phyloP scores from a whole-genome alignment of 139 green algal species.

The Auxenochlorella pyrenoidosa region DNA sequence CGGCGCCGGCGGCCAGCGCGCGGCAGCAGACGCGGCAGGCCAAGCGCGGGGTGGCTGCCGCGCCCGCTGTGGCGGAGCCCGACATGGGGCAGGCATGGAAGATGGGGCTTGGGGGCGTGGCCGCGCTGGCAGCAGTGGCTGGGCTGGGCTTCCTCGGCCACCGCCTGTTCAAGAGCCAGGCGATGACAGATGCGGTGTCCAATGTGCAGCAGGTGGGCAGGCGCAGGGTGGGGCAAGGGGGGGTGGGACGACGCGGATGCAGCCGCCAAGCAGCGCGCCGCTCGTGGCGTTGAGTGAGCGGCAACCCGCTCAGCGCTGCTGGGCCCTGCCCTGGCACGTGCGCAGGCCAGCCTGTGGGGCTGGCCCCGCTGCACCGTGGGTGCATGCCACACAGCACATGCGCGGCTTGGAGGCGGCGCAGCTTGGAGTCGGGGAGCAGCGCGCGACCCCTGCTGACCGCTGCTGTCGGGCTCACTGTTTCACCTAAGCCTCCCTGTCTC shows the following conservation, averaged over 20 bases:
- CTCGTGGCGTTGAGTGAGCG: no score
- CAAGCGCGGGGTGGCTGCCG: background rate
- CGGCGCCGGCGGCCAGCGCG: background rate
- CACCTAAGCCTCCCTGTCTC: no score
- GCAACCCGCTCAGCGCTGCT: no score
- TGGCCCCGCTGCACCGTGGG: background rate
- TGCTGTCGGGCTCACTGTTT: no score
- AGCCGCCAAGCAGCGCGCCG: no score
- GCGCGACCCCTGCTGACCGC: background rate
- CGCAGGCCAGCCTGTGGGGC: background rate
- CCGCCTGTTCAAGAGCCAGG: conserved; percentile 43
- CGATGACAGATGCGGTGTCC: conserved; percentile 5
- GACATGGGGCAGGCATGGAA: conserved; percentile 44
- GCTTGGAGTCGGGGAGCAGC: no score
- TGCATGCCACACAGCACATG: no score
- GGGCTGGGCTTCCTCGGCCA: conserved; percentile 51
- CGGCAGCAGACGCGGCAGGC: background rate
- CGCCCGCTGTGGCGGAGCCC: background rate
- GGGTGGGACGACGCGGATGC: no score
- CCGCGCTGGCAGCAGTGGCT: conserved; percentile 40
- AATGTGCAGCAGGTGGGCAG: conserved; percentile 13
- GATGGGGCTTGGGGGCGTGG: conserved; percentile 42
- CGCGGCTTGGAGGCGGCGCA: no score
- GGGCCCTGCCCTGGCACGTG: no score
- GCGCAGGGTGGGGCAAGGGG: background rate